These are phyloP conservation scores for Solidago caesia DNA, from an alignment of 129 eudicot species.

Conservation along the genomic window DNA sequence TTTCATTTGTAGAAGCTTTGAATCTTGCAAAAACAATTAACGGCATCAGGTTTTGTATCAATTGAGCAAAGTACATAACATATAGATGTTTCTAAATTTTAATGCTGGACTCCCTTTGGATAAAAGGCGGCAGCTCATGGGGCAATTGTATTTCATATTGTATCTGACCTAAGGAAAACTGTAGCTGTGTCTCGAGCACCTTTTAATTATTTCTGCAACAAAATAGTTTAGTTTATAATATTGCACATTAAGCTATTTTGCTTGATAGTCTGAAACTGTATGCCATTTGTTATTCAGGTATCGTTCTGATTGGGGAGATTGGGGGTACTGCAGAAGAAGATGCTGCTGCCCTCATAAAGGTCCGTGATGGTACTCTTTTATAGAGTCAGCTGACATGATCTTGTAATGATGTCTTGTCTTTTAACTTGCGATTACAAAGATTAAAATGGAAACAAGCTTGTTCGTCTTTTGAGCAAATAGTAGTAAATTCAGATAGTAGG, in stretches of 20 bases:
- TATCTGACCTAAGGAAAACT: no score
- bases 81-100: no score
- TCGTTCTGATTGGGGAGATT: constrained; percentile 92
- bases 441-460: background rate
- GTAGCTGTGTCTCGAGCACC: constrained; percentile 6
- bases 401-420: constrained; percentile 7
- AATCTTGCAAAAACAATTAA: no score
- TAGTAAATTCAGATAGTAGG: background rate
- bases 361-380: constrained; percentile 27
- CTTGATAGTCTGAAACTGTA: background rate
- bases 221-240: background rate
- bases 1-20: no score
- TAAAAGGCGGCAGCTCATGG: no score
- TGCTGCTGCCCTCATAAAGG: constrained; percentile 99
- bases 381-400: constrained; percentile 13
- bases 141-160: no score
- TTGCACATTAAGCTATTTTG: background rate
- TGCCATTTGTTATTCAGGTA: constrained; percentile 54
- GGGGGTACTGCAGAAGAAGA: constrained; percentile 99
- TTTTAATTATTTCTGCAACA: constrained; percentile 1
- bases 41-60: no score
- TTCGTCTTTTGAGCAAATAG: background rate
- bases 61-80: no score
- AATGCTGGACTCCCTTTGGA: no score
- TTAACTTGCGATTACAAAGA: background rate